Percentiles rank a stretch among this genome's conserved stretches.
Evolutionary conservation across 108 stramenopile genomes (phyloP).

Genomic region (Phaeodactylum tricornutum): DNA sequence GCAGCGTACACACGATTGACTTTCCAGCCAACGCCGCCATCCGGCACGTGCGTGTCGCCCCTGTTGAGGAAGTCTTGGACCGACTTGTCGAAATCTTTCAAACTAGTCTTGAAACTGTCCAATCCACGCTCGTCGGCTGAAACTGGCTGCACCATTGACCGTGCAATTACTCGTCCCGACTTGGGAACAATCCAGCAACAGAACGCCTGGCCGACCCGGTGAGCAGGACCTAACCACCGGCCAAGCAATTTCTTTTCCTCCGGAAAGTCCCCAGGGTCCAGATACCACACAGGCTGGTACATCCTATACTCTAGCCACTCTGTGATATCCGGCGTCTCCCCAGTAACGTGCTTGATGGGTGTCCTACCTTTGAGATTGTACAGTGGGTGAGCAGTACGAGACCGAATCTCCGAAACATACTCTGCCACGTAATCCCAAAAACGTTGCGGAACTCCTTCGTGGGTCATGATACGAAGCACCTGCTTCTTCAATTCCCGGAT

Average conservation of each 20-base stretch:
- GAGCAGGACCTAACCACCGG: neutral
- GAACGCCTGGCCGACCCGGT: neutral
- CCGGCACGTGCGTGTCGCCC: no score
- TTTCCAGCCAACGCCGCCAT: no score
- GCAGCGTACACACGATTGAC: no score
- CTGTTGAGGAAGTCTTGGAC: no score
- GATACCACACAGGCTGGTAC: neutral
- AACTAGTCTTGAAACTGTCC: neutral
- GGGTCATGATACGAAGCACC: no score
- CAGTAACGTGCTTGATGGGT: constrained; percentile 3
- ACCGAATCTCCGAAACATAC: no score
- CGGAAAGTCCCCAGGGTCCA: neutral
- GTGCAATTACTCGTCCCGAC: neutral
- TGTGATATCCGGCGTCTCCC: neutral
- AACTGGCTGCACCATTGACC: neutral
- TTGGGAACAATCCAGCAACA: neutral
- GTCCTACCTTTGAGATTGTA: no score
- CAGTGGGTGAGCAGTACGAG: no score
- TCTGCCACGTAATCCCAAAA: no score
- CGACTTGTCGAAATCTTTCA: no score
- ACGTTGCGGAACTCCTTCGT: no score
- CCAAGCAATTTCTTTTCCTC: neutral
- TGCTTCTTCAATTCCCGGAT: no score
- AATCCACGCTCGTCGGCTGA: neutral
- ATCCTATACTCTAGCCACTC: neutral